Evolutionary conservation across 108 stramenopile genomes (phyloP).

Genomic region (Epithemia pelagica): DNA sequence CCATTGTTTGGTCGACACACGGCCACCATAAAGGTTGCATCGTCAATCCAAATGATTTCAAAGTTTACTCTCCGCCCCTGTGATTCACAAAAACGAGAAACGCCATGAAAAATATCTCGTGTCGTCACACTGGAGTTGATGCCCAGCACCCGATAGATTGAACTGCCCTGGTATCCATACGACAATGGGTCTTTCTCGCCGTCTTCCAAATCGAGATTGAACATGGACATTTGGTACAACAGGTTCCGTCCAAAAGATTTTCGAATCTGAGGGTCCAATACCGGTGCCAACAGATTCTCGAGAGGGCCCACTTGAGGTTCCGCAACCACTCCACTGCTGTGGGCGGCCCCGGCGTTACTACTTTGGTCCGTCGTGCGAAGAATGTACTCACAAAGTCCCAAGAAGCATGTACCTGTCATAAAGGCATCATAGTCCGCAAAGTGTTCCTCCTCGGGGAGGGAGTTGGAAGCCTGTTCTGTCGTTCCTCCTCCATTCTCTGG

Average conservation of each 20-base stretch:
- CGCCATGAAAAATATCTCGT: conserved; percentile 51
- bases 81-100: conserved; percentile 34
- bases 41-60: conserved; percentile 75
- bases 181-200: conserved; percentile 45
- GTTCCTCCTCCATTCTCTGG: conserved; percentile 6
- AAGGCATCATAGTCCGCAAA: conserved; percentile 75
- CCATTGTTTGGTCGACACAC: conserved; percentile 8
- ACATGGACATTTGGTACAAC: conserved; percentile 51
- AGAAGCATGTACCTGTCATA: conserved; percentile 51
- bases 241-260: conserved; percentile 55
- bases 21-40: conserved; percentile 61
- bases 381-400: conserved; percentile 2
- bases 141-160: conserved; percentile 53
- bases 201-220: conserved; percentile 70
- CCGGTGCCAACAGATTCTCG: conserved; percentile 4
- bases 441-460: conserved; percentile 37
- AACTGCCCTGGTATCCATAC: conserved; percentile 37
- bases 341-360: conserved; percentile 1
- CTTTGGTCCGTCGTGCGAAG: neutral
- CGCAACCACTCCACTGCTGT: neutral
- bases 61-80: conserved; percentile 45
- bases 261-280: conserved; percentile 18
- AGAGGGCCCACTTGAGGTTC: neutral
- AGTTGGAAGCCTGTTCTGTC: conserved; percentile 1
- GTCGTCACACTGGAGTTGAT: conserved; percentile 58